Evolutionary conservation across 176 grass and related monocot genomes (phyloP).

Genomic region (Elaeis guineensis): DNA sequence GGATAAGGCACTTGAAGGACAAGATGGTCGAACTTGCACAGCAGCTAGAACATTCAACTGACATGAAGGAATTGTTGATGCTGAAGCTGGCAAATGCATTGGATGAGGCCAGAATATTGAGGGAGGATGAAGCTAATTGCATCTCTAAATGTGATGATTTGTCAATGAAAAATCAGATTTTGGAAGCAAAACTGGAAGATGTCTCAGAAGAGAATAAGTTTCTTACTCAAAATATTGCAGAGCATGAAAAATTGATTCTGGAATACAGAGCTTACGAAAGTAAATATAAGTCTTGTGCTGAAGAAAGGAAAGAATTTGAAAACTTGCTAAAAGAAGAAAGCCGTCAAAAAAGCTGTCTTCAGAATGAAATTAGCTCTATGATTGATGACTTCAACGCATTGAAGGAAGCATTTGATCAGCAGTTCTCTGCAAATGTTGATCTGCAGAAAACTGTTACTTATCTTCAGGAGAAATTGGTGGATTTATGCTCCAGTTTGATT

Average conservation of each 20-base stretch:
- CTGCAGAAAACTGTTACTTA: constrained; percentile 26
- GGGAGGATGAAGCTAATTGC: constrained; percentile 62
- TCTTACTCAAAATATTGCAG: constrained; percentile 32
- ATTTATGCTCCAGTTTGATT: constrained; percentile 28
- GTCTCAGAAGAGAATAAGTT: constrained; percentile 44
- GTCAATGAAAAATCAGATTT: constrained; percentile 56
- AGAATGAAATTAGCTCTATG: constrained; percentile 39
- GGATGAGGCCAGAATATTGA: constrained; percentile 55
- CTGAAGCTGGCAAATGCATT: constrained; percentile 42
- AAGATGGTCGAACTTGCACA: constrained; percentile 47
- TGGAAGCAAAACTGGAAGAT: constrained; percentile 79
- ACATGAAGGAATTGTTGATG: constrained; percentile 36
- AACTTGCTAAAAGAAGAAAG: constrained; percentile 58
- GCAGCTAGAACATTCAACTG: constrained; percentile 52
- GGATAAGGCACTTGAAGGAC: constrained; percentile 37
- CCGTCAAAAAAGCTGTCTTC: constrained; percentile 37
- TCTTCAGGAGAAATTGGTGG: constrained; percentile 38
- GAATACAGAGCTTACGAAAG: constrained; percentile 48
- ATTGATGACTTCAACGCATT: constrained; percentile 37
- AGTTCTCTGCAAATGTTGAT: constrained; percentile 45
- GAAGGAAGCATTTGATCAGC: constrained; percentile 55
- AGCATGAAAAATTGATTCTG: constrained; percentile 37
- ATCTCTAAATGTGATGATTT: constrained; percentile 67
- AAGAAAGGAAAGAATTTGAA: constrained; percentile 64
- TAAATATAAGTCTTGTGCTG: constrained; percentile 38